Percentiles rank a stretch among this genome's conserved stretches.
phyloP scores from a whole-genome alignment of 2,329 filamentous ascomycete genomes.

The Colletotrichum euphorbiae region DNA sequence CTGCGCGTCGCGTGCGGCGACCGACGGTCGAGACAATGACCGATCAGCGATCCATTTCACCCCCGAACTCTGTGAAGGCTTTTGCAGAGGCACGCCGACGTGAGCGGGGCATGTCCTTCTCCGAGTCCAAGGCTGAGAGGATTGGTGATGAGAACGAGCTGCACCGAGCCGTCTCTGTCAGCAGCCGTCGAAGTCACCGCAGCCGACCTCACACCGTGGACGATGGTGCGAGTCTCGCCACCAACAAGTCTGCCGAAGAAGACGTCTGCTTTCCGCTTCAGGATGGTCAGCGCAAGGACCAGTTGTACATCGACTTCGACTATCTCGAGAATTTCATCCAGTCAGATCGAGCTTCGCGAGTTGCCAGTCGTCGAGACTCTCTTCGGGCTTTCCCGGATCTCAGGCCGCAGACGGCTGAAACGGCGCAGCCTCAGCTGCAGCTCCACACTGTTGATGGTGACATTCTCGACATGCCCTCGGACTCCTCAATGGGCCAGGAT shows the following conservation, averaged over 20 bases:
- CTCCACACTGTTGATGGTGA: constrained; percentile 67
- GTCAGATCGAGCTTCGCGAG: constrained; percentile 62
- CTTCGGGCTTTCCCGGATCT: constrained; percentile 71
- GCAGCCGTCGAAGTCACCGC: constrained; percentile 70
- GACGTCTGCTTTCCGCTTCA: constrained; percentile 91
- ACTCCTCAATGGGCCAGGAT: constrained; percentile 51
- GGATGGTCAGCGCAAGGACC: constrained; percentile 74
- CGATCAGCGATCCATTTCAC: constrained; percentile 79
- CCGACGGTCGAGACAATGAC: constrained; percentile 67
- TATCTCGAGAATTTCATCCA: constrained; percentile 92
- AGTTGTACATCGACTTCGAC: constrained; percentile 90
- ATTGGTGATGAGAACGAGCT: constrained; percentile 64
- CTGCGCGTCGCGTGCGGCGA: constrained; percentile 60
- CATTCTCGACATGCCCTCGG: constrained; percentile 64
- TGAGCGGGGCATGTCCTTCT: constrained; percentile 76
- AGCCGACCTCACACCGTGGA: constrained; percentile 71
- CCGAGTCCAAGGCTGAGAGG: constrained; percentile 55
- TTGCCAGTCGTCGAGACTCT: constrained; percentile 62
- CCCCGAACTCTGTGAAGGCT: constrained; percentile 96
- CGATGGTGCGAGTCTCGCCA: constrained; percentile 70
- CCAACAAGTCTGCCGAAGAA: constrained; percentile 80
- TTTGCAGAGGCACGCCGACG: constrained; percentile 92
- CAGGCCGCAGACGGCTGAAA: constrained; percentile 54
- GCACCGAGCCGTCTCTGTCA: constrained; percentile 77
- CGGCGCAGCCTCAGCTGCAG: constrained; percentile 47